phyloP scores from a whole-genome alignment of 257 asterid species.

The Lantana camara region DNA sequence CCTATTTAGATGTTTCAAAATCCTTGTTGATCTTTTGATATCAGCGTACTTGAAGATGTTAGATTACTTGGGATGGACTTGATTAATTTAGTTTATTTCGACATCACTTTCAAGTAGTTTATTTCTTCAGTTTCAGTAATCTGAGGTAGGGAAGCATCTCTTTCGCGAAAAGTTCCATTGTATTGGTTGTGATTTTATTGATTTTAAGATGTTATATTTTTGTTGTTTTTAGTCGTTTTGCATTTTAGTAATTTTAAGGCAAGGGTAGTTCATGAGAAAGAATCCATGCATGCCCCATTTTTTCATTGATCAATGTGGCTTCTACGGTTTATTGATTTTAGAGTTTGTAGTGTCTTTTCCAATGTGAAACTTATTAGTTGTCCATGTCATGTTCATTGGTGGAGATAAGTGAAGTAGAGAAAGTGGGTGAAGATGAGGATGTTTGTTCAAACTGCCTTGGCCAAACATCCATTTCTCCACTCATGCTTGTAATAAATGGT shows the following conservation, averaged over 20 bases:
- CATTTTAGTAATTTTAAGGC: background rate
- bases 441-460: constrained; percentile 3
- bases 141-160: no score
- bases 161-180: no score
- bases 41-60: no score
- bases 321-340: background rate
- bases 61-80: no score
- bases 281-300: background rate
- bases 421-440: background rate
- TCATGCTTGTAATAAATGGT: background rate
- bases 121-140: no score
- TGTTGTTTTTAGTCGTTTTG: background rate
- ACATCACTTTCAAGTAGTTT: no score
- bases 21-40: no score
- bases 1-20: no score
- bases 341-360: background rate
- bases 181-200: background rate
- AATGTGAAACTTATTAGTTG: no score
- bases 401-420: background rate
- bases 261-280: constrained; percentile 1
- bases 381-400: background rate
- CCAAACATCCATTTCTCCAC: background rate
- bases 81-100: no score
- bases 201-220: background rate
- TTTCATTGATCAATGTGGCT: background rate